These are phyloP conservation scores for Pseudogymnoascus sp. DNA, from an alignment of 2,329 filamentous ascomycete species.

Conservation along the genomic window DNA sequence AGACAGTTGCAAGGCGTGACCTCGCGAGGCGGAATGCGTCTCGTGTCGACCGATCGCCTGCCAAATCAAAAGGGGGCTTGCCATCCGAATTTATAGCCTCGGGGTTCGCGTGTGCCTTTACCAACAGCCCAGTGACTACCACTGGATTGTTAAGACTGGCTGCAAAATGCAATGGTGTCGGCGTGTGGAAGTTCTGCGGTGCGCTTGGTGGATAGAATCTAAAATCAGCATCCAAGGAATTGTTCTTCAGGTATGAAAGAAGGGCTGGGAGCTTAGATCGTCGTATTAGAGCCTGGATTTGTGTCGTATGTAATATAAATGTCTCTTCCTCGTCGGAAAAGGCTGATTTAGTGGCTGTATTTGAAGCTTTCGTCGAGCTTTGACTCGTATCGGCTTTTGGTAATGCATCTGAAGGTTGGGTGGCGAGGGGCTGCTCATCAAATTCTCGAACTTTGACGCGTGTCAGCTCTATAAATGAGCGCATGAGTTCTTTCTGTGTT, in stretches of 20 bases:
- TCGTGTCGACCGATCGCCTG: constrained; percentile 74
- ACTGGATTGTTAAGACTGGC: constrained; percentile 71
- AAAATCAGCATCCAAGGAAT: constrained; percentile 64
- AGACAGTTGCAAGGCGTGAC: constrained; percentile 63
- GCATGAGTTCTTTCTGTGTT: constrained; percentile 90
- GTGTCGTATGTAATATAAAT: constrained; percentile 73
- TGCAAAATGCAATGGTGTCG: constrained; percentile 74
- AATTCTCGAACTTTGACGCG: constrained; percentile 78
- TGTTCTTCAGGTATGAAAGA: constrained; percentile 72
- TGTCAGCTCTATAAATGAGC: constrained; percentile 88
- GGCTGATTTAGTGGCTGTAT: constrained; percentile 50
- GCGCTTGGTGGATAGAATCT: constrained; percentile 60
- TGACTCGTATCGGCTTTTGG: constrained; percentile 33
- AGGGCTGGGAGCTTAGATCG: constrained; percentile 84
- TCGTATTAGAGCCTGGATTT: constrained; percentile 79
- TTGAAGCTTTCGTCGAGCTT: constrained; percentile 36
- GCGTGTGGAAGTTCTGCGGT: constrained; percentile 67
- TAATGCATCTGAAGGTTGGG: constrained; percentile 39
- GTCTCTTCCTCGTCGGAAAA: constrained; percentile 76
- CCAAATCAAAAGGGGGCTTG: constrained; percentile 79
- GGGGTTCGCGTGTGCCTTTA: constrained; percentile 68
- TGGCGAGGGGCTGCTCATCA: constrained; percentile 52
- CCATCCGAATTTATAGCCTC: constrained; percentile 62
- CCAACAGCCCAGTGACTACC: constrained; percentile 68
- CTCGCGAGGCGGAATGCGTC: constrained; percentile 89